Evolutionary conservation across 1,139 yeast genomes (phyloP).

Genomic region (Yarrowia galli): DNA sequence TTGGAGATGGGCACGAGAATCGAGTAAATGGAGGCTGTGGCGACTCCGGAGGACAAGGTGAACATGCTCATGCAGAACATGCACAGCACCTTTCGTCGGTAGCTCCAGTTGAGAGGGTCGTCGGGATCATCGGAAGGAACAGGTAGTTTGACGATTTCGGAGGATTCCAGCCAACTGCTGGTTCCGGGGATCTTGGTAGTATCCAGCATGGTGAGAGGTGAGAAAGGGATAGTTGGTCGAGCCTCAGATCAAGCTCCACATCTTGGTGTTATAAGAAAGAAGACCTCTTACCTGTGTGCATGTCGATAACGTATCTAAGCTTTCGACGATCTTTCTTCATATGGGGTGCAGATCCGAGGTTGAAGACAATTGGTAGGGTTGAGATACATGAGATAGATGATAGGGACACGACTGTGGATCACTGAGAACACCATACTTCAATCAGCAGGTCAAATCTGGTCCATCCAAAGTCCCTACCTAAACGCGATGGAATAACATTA

Average conservation of each 20-base stretch:
- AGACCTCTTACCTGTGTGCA: background rate
- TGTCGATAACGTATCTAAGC: constrained; percentile 16
- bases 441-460: no score
- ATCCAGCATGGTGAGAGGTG: background rate
- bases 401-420: no score
- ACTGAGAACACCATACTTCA: no score
- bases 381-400: no score
- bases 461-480: no score
- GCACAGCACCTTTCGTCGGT: constrained; percentile 51
- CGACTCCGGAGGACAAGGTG: constrained; percentile 57
- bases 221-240: no score
- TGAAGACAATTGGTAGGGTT: background rate
- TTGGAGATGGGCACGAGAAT: constrained; percentile 55
- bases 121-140: constrained; percentile 59
- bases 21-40: constrained; percentile 58
- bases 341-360: background rate
- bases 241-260: background rate
- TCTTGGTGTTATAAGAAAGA: background rate
- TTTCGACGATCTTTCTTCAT: constrained; percentile 2
- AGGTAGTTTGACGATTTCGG: constrained; percentile 45
- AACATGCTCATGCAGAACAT: constrained; percentile 51
- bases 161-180: background rate
- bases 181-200: constrained; percentile 6
- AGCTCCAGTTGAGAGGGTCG: constrained; percentile 59
- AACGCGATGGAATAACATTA: constrained; percentile 2